Evolutionary conservation across 345 rosid genomes (phyloP), one percentile per base, ranked within the genome.

Genomic region (Eucalyptus viminalis): DNA sequence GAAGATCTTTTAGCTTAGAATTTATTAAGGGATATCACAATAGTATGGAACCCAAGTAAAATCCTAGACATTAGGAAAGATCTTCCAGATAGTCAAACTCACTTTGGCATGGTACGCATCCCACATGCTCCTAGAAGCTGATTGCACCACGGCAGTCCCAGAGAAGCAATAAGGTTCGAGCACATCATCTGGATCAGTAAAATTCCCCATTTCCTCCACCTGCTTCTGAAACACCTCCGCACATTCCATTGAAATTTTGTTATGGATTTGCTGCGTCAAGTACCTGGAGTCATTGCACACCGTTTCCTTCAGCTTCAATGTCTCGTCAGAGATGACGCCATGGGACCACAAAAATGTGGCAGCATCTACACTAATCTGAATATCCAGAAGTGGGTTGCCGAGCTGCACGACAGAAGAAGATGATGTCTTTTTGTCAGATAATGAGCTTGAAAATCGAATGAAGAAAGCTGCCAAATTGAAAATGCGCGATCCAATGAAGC

Each of bases 381-480:
- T 16, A 90, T 92, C 93, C 45, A 92, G 58, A 14, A 93, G 92
- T 22, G 94, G 93, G 89, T 92, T 93, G 49, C 93, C 94, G 60
- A 93, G 89, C 94, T 93, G 86, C 81, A 88, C 29, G 13, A 86
- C 51, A 53, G 4, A 86, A 50, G 51, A 49, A 49, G 56, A 16
- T 4, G 43, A 16, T 17, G 5, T 67, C 34, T 31, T 31, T 14
- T 31, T 15, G 19, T 15, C 76, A n/a, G 76, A 5, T 65, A 65
- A 15, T 14, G 16, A 65, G 80, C 21, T 31, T 16, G 80, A 67
- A 67, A 67, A 67, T 15, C 80, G 5, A 8, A 16, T 5, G 12
- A 16, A 67, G 80, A 67, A 67, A 67, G 80, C 24, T 67, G 80
- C 43, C 43, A 16, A 60, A 60, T 5, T 31, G 43, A 67, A 67